Percentiles rank a stretch among this genome's conserved stretches.
Evolutionary conservation across 1,284 basidiomycete genomes (phyloP).

Genomic region (Ganoderma leucocontextum): DNA sequence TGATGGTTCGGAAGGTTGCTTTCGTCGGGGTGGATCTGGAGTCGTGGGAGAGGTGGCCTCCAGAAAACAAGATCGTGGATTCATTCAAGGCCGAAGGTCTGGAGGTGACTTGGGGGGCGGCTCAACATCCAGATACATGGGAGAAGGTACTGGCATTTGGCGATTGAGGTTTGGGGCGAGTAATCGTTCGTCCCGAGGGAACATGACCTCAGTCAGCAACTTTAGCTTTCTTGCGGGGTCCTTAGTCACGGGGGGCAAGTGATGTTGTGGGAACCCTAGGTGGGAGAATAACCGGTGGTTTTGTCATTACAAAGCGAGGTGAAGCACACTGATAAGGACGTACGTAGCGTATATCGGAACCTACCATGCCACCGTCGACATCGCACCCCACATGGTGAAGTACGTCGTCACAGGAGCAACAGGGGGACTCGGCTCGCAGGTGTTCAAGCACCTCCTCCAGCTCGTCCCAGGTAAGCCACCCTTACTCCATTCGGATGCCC

Average conservation of each 20-base stretch:
- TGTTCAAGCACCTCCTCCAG: constrained; percentile 44
- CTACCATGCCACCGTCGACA: neutral
- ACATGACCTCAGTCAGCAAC: constrained; percentile 2
- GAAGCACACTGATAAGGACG: neutral
- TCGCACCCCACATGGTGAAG: constrained; percentile 2
- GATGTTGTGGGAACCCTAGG: neutral
- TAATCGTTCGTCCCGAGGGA: neutral
- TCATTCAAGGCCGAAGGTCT: neutral
- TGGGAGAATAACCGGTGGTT: neutral
- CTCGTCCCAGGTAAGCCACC: constrained; percentile 40
- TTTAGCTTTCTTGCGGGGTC: neutral
- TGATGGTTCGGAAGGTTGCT: neutral
- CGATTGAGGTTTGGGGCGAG: neutral
- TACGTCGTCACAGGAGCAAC: constrained; percentile 45
- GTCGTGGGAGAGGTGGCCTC: neutral
- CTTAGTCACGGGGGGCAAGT: neutral
- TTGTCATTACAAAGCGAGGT: neutral
- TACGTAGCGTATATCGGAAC: no score
- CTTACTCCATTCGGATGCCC: no score
- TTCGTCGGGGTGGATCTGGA: neutral
- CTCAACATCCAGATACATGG: neutral
- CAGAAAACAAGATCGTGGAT: neutral
- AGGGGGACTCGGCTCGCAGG: constrained; percentile 46
- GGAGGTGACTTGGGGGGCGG: neutral
- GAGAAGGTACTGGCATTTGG: neutral